These are phyloP conservation scores for Fusarium sp. DNA, from an alignment of 2,329 filamentous ascomycete species.

Conservation along the genomic window DNA sequence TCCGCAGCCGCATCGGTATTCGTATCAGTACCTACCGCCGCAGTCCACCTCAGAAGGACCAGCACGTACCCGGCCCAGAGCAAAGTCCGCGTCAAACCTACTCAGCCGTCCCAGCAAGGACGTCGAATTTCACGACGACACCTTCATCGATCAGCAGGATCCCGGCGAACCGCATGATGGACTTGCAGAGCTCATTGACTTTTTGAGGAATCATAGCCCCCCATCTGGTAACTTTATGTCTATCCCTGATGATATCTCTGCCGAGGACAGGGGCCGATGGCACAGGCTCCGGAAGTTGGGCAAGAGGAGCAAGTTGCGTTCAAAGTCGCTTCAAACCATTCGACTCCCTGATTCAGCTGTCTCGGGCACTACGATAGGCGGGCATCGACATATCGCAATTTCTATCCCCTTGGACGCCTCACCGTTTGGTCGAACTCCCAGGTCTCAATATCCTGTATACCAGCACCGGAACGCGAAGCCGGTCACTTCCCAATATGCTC, in stretches of 20 bases:
- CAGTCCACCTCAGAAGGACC: constrained; percentile 6
- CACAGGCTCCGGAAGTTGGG: constrained; percentile 60
- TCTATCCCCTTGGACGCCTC: constrained; percentile 70
- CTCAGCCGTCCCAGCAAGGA: constrained; percentile 28
- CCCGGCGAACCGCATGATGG: constrained; percentile 46
- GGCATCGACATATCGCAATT: constrained; percentile 72
- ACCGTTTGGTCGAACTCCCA: constrained; percentile 55
- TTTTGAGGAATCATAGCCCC: constrained; percentile 64
- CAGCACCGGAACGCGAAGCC: constrained; percentile 34
- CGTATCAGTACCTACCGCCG: constrained; percentile 18
- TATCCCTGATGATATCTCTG: constrained; percentile 53
- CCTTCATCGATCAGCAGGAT: constrained; percentile 38
- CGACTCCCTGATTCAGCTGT: constrained; percentile 70
- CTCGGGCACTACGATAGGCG: constrained; percentile 66
- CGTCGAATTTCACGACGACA: constrained; percentile 42
- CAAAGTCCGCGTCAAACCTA: constrained; percentile 46
- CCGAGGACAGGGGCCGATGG: constrained; percentile 58
- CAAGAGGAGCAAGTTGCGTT: constrained; percentile 55
- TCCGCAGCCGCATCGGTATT: constrained; percentile 16
- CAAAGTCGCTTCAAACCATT: constrained; percentile 52
- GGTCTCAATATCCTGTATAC: constrained; percentile 55
- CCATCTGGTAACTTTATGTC: constrained; percentile 68
- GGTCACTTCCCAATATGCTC: constrained; percentile 39
- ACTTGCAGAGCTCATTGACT: constrained; percentile 61
- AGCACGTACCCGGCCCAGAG: constrained; percentile 43